Conservation (phyloP, 257 asterid species). For the Capsicum pubescens region DNA sequence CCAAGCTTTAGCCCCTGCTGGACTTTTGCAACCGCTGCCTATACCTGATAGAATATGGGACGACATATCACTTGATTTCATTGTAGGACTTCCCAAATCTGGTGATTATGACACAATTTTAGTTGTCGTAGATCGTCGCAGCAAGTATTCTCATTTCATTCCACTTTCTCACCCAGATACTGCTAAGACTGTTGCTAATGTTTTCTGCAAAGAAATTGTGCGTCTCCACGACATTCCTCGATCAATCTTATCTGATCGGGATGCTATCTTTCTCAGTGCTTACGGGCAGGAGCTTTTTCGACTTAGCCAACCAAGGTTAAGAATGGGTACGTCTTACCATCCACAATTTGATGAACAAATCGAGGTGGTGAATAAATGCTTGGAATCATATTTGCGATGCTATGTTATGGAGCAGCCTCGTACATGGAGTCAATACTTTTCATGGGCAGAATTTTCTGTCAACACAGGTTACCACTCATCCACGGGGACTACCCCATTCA, state of each 20-base stretch:
- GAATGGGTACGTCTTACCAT: background rate
- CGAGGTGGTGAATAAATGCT: background rate
- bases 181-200: background rate
- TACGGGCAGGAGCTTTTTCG: background rate
- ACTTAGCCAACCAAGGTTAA: background rate
- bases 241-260: background rate
- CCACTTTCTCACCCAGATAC: background rate
- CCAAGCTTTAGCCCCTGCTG: background rate
- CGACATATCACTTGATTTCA: too few relatives aligned
- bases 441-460: background rate
- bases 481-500: background rate
- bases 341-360: background rate
- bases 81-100: background rate
- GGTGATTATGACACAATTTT: background rate
- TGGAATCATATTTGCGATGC: background rate
- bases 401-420: background rate
- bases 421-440: background rate
- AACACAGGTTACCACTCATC: background rate
- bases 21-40: background rate
- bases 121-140: background rate
- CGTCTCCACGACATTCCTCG: background rate
- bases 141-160: background rate
- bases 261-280: background rate
- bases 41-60: too few relatives aligned
- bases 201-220: background rate